Evolutionary conservation across 2,329 filamentous ascomycete genomes (phyloP).

Genomic region (Colletotrichum sublineola): DNA sequence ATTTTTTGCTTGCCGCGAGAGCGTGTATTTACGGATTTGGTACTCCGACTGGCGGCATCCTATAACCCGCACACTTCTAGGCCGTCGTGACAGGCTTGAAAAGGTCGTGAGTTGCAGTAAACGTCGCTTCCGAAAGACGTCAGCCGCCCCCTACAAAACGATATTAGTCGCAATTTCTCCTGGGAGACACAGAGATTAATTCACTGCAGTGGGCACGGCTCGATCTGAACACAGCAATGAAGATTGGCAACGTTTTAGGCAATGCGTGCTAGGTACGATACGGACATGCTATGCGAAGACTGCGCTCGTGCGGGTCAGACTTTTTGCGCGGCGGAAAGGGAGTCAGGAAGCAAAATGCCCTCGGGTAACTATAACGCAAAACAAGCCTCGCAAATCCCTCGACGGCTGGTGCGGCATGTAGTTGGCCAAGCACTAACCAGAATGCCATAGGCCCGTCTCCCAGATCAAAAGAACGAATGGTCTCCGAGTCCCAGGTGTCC

Average conservation of each 20-base stretch:
- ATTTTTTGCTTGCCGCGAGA: not conserved
- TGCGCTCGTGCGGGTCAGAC: not conserved
- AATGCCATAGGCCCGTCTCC: too few relatives aligned
- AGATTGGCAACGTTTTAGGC: not conserved
- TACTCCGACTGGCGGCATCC: not conserved
- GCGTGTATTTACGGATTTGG: not conserved
- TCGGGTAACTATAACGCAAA: not conserved
- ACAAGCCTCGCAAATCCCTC: not conserved
- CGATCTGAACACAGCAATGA: not conserved
- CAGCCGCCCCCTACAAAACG: not conserved
- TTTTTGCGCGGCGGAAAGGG: not conserved
- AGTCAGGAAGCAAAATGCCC: not conserved
- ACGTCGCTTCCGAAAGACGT: not conserved
- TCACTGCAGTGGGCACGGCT: not conserved
- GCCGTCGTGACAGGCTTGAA: not conserved
- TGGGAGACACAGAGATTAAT: not conserved
- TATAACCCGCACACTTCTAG: not conserved
- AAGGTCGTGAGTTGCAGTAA: not conserved
- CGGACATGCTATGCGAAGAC: not conserved
- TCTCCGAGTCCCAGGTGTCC: slow-evolving; percentile 40
- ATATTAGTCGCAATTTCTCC: not conserved
- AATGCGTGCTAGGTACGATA: not conserved
- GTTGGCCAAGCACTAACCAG: not conserved
- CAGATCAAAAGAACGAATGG: slow-evolving; percentile 33
- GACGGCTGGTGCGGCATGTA: not conserved